phyloP scores from a whole-genome alignment of 306 rosid species.

The Prunus mume region DNA sequence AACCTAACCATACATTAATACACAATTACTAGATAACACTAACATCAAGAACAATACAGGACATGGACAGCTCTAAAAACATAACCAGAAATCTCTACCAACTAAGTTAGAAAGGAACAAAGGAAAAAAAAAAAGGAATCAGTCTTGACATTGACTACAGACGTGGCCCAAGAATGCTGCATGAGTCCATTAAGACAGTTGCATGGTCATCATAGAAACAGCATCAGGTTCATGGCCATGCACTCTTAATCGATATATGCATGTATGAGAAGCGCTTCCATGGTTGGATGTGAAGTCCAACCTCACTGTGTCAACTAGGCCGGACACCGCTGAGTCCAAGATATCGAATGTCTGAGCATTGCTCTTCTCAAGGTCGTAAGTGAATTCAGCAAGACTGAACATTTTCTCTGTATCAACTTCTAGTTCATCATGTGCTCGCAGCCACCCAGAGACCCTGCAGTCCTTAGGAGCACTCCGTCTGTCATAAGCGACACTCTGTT shows the following conservation, averaged over 20 bases:
- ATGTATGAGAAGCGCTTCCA: constrained; percentile 84
- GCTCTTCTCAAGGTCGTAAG: constrained; percentile 86
- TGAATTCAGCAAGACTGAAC: constrained; percentile 56
- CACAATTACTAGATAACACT: constrained; percentile 3
- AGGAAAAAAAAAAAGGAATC: constrained; percentile 24
- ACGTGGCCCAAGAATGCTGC: neutral
- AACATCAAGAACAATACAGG: neutral
- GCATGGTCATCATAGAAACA: constrained; percentile 58
- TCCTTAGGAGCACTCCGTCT: constrained; percentile 87
- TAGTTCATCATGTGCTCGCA: constrained; percentile 36
- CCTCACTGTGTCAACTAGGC: constrained; percentile 63
- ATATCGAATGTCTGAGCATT: constrained; percentile 84
- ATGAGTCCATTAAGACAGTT: constrained; percentile 29
- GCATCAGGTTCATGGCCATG: constrained; percentile 74
- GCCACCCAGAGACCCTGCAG: constrained; percentile 91
- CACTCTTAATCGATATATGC: constrained; percentile 89
- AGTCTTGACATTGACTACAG: constrained; percentile 5
- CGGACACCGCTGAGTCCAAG: constrained; percentile 37
- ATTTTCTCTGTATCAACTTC: constrained; percentile 40
- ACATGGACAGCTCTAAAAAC: neutral
- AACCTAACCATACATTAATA: neutral
- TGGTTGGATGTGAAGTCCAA: constrained; percentile 85
- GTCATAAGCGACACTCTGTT: constrained; percentile 89
- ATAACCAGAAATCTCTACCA: neutral
- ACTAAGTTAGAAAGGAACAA: constrained; percentile 30